Evolutionary conservation across 2,329 filamentous ascomycete genomes (phyloP), one percentile per base, ranked within the genome.

Genomic region (Neopestalotiopsis rosae): DNA sequence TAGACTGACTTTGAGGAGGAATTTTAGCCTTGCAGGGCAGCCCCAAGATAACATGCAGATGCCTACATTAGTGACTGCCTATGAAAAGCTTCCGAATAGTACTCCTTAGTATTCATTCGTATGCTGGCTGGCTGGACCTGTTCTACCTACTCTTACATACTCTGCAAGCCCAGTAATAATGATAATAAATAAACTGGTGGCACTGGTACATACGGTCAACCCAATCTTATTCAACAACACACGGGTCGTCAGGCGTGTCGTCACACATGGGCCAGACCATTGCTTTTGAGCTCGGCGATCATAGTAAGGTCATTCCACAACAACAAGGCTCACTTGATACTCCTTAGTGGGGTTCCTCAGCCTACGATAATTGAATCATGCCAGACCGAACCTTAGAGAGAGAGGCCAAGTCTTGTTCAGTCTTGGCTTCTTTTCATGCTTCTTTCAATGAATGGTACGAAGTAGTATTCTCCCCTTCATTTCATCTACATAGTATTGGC

Each of bases 281-380:
- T 52, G n/a, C 45, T n/a, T 52, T 52, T 52, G 45, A 52, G n/a
- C 45, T 52, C 45, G 45, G 20, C 45, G 45, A 52, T 52, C 45
- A 9, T 52, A 52, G 45, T 52, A 17, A 52, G 20, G 45, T 52
- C 45, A 24, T 52, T 52, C 45, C 45, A 24, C 45, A 24, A 52
- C 45, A 24, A 52, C 45, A 52, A 52, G 45, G 45, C 45, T 52
- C 45, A 52, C 45, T 52, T 52, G 45, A 52, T 52, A 52, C 45
- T 52, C 45, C 45, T 52, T 52, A 12, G 45, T 17, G 45, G 45
- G 45, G 34, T 38, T 7, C 24, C n/a, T 52, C 45, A 52, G n/a
- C 45, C 45, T 52, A 52, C 45, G 45, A 52, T 9, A 52, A n/a
- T 24, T 52, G 45, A 20, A 52, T n/a, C 20, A 52, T n/a, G 45